Evolutionary conservation across 768 basidiomycete genomes (phyloP).

Genomic region (Mycena sanguinolenta): DNA sequence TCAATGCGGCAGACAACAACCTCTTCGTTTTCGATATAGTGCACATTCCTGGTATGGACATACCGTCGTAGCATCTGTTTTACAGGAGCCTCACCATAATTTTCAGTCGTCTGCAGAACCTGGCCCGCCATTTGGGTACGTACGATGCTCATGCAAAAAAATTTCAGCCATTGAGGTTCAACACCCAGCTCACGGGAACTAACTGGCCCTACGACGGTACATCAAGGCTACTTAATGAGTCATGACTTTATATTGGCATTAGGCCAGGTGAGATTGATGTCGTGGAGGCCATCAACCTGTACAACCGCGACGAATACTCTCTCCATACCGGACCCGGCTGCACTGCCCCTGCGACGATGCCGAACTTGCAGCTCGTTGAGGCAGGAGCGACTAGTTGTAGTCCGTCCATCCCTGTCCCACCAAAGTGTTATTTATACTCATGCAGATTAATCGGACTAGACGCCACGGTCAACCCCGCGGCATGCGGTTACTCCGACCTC

Average conservation of each 20-base stretch:
- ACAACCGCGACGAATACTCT: slow-evolving; percentile 3
- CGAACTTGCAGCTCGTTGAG: slow-evolving; percentile 15
- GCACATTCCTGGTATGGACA: slow-evolving; percentile 46
- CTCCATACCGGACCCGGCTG: slow-evolving; percentile 10
- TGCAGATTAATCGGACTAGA: not conserved
- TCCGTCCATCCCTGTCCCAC: slow-evolving; percentile 9
- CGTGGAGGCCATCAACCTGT: slow-evolving; percentile 3
- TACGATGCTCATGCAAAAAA: slow-evolving; percentile 1
- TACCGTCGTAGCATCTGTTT: slow-evolving; percentile 3
- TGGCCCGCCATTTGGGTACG: slow-evolving; percentile 28
- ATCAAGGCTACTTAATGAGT: not conserved
- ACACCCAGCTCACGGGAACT: slow-evolving; percentile 5
- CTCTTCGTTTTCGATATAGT: slow-evolving; percentile 46
- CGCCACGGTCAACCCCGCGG: slow-evolving; percentile 45
- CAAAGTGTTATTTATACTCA: slow-evolving; percentile 1
- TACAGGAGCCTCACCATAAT: not conserved
- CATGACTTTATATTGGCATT: not conserved
- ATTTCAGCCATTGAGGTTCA: slow-evolving; percentile 3
- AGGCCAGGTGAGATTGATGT: slow-evolving; percentile 2
- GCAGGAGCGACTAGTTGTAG: slow-evolving; percentile 18
- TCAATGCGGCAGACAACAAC: slow-evolving; percentile 29
- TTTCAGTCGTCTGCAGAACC: slow-evolving; percentile 50
- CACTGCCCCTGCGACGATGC: slow-evolving; percentile 1
- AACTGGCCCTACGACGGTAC: slow-evolving; percentile 4
- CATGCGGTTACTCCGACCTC: slow-evolving; percentile 55